phyloP scores from a whole-genome alignment of 371 early-diverging fungal species.

The Parasitella parasitica region DNA sequence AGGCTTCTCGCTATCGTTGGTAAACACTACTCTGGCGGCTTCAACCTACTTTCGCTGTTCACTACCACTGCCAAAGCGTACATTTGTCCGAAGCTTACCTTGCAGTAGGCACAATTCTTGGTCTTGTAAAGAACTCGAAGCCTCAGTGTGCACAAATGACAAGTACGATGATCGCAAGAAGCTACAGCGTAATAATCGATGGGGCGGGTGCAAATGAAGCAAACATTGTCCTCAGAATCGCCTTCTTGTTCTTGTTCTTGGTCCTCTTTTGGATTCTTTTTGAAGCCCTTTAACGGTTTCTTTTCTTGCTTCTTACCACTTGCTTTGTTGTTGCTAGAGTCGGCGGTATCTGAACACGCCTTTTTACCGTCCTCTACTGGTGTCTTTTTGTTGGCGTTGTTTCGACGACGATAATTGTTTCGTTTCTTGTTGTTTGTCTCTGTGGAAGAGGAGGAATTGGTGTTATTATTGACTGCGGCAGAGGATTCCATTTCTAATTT shows the following conservation, averaged over 20 bases:
- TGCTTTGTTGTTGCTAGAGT: neutral
- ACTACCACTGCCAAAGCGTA: neutral
- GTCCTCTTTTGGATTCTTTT: neutral
- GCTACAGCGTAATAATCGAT: conserved; percentile 82
- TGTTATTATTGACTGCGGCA: neutral
- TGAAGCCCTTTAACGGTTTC: conserved; percentile 4
- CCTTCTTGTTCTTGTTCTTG: conserved; percentile 18
- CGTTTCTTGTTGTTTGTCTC: conserved; percentile 4
- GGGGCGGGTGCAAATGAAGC: conserved; percentile 92
- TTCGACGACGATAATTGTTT: neutral
- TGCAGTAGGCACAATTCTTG: conserved; percentile 88
- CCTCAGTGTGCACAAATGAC: conserved; percentile 88
- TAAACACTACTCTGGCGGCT: conserved; percentile 44
- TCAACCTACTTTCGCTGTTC: conserved; percentile 8
- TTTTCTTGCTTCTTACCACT: neutral
- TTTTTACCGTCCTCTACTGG: neutral
- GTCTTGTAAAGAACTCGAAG: conserved; percentile 86
- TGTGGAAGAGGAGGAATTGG: conserved; percentile 6
- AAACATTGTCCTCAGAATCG: conserved; percentile 56
- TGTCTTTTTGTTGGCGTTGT: conserved; percentile 1
- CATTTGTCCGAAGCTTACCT: conserved; percentile 50
- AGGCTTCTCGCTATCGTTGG: conserved; percentile 57
- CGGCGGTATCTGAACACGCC: neutral
- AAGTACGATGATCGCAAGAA: conserved; percentile 89
- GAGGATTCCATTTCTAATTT: neutral